Base-by-base conservation (phyloP, 345 rosid species). In the Boechera retrofracta region DNA sequence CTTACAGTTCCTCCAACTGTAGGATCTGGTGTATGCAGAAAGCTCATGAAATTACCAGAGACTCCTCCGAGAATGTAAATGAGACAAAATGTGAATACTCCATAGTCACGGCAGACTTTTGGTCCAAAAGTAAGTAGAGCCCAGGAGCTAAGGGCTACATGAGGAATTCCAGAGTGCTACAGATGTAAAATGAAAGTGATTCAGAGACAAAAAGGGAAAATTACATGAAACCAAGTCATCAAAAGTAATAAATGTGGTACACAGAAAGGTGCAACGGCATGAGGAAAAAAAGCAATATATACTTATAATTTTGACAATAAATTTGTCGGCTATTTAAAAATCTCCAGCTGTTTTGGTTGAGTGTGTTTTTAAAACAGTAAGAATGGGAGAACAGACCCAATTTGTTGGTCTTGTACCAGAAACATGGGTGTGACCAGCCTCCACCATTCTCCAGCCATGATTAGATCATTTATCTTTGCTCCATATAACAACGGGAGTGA, bases 391-490 rank as follows among this genome's bases (percentile, higher is more conserved):
- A 88, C 89, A 86, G 85, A 91, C 95, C 97, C 90, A 88, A 75
- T 83, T 83, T 74, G 78, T 87, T 80, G 87, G 84, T 88, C 92
- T 82, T 91, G 98, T 94, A 94, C 98, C 97, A 91, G 98, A 94
- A 94, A 94, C 94, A 91, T 94, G 31, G 98, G 97, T 12, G 97
- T 94, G 81, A 94, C 77, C 2, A 94, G 94, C 83, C 97, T 87
- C 98, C 98, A 94, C 98, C 98, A 94, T 78, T 94, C 97, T 64
- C 98, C 97, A 45, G 83, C 82, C 32, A 94, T 72, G 84, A 94
- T 90, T 79, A 91, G 80, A 81, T 87, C 86, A 29, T 94, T 94
- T 75, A 91, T 88, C 88, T 94, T 94, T 12, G 97, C 96, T 60
- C 98, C 97, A 18, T 91, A 91, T 32, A 94, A 61, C 6, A 87